Base-by-base conservation (phyloP, 2,329 filamentous ascomycete species). In the Colletotrichum sp. region DNA sequence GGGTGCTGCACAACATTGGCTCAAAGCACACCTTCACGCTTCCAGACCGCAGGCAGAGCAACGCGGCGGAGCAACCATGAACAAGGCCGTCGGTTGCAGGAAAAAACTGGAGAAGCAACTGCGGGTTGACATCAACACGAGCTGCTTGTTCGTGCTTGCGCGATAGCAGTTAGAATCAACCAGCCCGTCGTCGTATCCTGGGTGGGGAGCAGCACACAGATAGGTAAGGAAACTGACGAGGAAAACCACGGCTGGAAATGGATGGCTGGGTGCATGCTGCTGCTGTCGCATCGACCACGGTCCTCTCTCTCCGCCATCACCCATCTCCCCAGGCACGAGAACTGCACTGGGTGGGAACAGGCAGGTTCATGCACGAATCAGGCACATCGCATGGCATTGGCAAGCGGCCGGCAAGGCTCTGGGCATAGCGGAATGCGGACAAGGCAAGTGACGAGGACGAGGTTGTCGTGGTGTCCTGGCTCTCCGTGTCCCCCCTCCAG, bases 1-100 rank as follows among this genome's bases (percentile, higher is more conserved):
- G 78, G 76, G 69, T 79, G 63, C 80, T 80, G 80, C 79, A 80
- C 76, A 76, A 80, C 79, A 77, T 76, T 76, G 69, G 66, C 59
- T 68, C 65, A 68, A 49, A 76, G 72, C 72, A 68, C 72, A 77
- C 29, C 57, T 71, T 44, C 52, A 71, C 67, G 52, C 71, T 73
- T 74, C 65, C 69, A 71, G 68, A 72, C 72, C 76, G 36, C 64
- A 69, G 15, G 36, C 64, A 69, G 15, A 34, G 59, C 65, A 39
- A 72, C 49, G 68, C 73, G 44, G 72, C 76, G 68, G 63, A 49
- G 69, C 74, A 49, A 49, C 70, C 59, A 64, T 61, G 66, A 59
- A 66, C 44, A 68, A 69, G 49, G 70, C 69, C 59, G 59, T 55
- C 64, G 75, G 67, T 52, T 71, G 71, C 77, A 73, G 64, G 49